A percentile compares a stretch with the other conserved stretches of the same genome.
Evolutionary conservation across 768 basidiomycete species (phyloP).

Genomic region (Boletus pseudo-olivaceus): DNA sequence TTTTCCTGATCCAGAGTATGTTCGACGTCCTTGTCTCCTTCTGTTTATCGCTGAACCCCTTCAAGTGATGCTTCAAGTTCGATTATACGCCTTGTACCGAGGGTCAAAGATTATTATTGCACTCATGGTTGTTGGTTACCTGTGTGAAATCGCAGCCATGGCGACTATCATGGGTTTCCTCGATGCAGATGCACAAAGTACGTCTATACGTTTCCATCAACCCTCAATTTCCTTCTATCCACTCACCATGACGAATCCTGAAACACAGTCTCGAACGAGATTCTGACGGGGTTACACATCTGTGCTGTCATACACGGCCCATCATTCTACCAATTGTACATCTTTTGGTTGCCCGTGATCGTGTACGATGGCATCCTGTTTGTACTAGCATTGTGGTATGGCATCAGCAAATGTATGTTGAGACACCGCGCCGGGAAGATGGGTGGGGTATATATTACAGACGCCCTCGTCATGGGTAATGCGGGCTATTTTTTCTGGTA

Average conservation of each 20-base stretch:
- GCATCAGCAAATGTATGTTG: not conserved
- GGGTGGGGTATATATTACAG: too few species aligned
- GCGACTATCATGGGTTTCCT: not conserved
- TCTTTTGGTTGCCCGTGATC: not conserved
- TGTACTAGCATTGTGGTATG: not conserved
- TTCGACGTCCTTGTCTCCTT: not conserved
- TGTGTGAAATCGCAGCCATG: not conserved
- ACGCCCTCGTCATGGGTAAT: not conserved
- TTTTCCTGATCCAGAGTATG: slow-evolving; percentile 2
- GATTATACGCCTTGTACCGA: slow-evolving; percentile 10
- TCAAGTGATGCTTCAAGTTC: slow-evolving; percentile 13
- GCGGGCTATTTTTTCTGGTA: not conserved
- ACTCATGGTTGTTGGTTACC: slow-evolving; percentile 1
- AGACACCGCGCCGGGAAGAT: not conserved
- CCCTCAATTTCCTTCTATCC: not conserved
- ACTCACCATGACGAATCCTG: not conserved
- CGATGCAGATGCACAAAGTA: not conserved
- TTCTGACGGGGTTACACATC: not conserved
- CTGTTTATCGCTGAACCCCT: not conserved
- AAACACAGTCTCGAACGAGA: not conserved
- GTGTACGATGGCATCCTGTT: not conserved
- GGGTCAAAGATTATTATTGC: slow-evolving; percentile 3
- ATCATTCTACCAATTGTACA: not conserved
- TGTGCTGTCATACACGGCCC: not conserved
- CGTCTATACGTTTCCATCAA: not conserved